Percentiles rank a stretch among this genome's conserved stretches.
Evolutionary conservation across 1,284 basidiomycete species (phyloP).

Genomic region (Trichosporon ovoides): DNA sequence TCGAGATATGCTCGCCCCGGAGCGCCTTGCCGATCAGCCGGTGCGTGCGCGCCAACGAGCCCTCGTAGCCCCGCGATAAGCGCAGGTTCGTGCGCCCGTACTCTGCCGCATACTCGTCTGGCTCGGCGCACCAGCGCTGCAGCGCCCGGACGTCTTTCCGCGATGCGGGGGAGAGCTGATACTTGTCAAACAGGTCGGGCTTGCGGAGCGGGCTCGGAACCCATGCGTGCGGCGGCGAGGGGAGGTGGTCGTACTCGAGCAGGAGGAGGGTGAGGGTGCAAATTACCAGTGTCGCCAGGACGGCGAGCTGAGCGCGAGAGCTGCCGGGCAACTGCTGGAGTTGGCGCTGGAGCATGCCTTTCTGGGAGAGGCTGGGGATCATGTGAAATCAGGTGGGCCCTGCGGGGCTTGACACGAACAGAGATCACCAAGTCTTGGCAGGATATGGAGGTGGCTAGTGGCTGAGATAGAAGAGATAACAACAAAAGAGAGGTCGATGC

Average conservation of each 20-base stretch:
- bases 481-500: too few species aligned
- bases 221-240: background rate
- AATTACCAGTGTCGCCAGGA: background rate
- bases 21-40: slow-evolving; percentile 37
- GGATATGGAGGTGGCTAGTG: too few species aligned
- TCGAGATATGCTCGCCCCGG: slow-evolving; percentile 35
- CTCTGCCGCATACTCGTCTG: slow-evolving; percentile 31
- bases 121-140: slow-evolving; percentile 15
- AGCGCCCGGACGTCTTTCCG: background rate
- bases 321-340: background rate
- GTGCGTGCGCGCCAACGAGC: slow-evolving; percentile 30
- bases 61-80: slow-evolving; percentile 39
- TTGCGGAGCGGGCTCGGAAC: background rate
- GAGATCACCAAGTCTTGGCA: too few species aligned
- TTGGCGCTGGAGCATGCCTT: background rate
- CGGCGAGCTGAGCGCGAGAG: background rate
- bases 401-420: too few species aligned
- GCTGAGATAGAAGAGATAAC: too few species aligned
- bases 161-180: background rate
- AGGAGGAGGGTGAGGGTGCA: slow-evolving; percentile 9
- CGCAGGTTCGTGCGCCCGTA: slow-evolving; percentile 41
- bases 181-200: background rate
- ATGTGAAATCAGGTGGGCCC: too few species aligned
- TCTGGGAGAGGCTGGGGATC: background rate
- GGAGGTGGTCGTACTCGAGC: slow-evolving; percentile 1